Evolutionary conservation across 352 stramenopile genomes (phyloP).

Genomic region (Pythium folliculosum): DNA sequence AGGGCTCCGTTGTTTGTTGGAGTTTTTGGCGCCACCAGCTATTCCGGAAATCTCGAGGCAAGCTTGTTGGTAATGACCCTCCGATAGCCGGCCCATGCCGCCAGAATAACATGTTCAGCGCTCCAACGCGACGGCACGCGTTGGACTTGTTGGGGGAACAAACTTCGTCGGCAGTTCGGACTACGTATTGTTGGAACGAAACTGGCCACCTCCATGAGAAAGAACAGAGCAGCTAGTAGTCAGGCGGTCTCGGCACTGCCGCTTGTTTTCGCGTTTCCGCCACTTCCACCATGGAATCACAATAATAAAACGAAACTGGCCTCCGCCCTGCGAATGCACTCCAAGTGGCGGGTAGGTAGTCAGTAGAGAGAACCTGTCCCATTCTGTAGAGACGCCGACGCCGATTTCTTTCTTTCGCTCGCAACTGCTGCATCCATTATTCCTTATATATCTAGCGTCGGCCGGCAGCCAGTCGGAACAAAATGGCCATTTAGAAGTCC

Average conservation of each 20-base stretch:
- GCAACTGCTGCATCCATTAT: no score
- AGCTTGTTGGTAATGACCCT: constrained; percentile 12
- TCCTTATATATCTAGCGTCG: not conserved
- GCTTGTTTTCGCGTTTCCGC: no score
- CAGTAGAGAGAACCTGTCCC: not conserved
- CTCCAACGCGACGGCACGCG: not conserved
- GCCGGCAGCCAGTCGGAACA: not conserved
- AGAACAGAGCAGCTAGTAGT: constrained; percentile 2
- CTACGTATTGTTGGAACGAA: constrained; percentile 5
- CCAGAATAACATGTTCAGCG: constrained; percentile 12
- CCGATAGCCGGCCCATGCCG: not conserved
- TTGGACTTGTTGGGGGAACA: constrained; percentile 1
- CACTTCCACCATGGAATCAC: no score
- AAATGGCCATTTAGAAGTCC: constrained; percentile 6
- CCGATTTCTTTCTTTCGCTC: not conserved
- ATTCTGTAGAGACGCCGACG: not conserved
- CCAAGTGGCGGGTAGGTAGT: not conserved
- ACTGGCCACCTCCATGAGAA: constrained; percentile 2
- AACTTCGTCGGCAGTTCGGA: not conserved
- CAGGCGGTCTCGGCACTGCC: not conserved
- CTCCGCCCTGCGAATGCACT: not conserved
- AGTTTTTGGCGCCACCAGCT: constrained; percentile 7
- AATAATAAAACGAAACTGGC: not conserved
- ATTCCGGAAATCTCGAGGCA: not conserved
- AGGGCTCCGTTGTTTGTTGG: constrained; percentile 1